A percentile compares a stretch with the other conserved stretches of the same genome.
These are phyloP conservation scores for Epichloe baconii DNA, from an alignment of 2,329 filamentous ascomycete species.

Conservation along the genomic window DNA sequence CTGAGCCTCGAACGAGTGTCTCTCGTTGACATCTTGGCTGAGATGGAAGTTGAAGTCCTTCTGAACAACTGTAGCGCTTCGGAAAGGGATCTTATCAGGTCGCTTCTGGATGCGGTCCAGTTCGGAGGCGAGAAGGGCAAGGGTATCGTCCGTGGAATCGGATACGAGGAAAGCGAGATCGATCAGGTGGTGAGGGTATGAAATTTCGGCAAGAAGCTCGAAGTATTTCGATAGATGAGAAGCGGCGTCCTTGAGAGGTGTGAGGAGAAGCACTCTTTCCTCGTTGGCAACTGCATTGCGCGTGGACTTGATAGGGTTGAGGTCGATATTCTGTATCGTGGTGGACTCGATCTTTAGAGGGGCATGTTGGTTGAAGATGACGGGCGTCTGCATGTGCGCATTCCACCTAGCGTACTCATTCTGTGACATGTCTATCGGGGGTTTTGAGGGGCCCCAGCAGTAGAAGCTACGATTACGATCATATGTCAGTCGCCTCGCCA, in stretches of 20 bases:
- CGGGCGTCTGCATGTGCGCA: slow-evolving; percentile 76
- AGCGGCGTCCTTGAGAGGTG: slow-evolving; percentile 81
- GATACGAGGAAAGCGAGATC: slow-evolving; percentile 91
- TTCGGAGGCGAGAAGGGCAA: slow-evolving; percentile 74
- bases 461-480: slow-evolving; percentile 56
- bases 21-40: slow-evolving; percentile 68
- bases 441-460: slow-evolving; percentile 88
- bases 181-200: slow-evolving; percentile 90
- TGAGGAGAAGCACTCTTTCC: slow-evolving; percentile 83
- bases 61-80: slow-evolving; percentile 70
- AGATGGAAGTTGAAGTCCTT: slow-evolving; percentile 75
- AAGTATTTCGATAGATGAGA: slow-evolving; percentile 79
- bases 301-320: slow-evolving; percentile 76
- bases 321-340: slow-evolving; percentile 66
- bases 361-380: slow-evolving; percentile 91
- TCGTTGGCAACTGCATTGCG: slow-evolving; percentile 64
- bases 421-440: slow-evolving; percentile 88
- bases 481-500: slow-evolving; percentile 6
- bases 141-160: slow-evolving; percentile 81
- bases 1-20: slow-evolving; percentile 78
- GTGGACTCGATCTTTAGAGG: slow-evolving; percentile 73
- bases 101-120: slow-evolving; percentile 77
- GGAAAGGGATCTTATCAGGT: slow-evolving; percentile 70
- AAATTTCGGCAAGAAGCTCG: slow-evolving; percentile 76
- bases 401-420: slow-evolving; percentile 90